Conservation (phyloP, 352 stramenopile genomes). For the Pythium sp. region DNA sequence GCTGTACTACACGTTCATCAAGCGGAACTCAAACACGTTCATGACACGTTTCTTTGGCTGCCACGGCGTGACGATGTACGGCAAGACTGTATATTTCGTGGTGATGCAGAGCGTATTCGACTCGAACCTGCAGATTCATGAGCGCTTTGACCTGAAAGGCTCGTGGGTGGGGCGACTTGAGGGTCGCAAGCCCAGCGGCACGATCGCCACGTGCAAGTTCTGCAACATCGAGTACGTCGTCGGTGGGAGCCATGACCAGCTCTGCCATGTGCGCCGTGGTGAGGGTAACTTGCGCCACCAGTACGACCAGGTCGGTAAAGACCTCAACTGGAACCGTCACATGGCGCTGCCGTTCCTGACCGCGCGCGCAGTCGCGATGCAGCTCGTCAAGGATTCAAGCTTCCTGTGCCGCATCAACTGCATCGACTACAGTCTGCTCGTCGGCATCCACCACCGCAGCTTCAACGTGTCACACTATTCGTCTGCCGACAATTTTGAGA, state of each 20-base stretch:
- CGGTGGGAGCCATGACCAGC: slow-evolving; percentile 64
- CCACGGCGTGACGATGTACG: slow-evolving; percentile 82
- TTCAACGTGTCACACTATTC: slow-evolving; percentile 78
- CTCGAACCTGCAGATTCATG: slow-evolving; percentile 74
- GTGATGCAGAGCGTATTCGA: slow-evolving; percentile 86
- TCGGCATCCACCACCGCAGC: slow-evolving; percentile 91
- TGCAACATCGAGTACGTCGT: slow-evolving; percentile 66
- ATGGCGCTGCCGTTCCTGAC: slow-evolving; percentile 62
- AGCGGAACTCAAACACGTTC: slow-evolving; percentile 67
- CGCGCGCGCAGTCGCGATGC: slow-evolving; percentile 52
- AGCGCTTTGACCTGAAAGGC: slow-evolving; percentile 82
- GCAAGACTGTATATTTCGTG: slow-evolving; percentile 83
- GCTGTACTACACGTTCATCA: slow-evolving; percentile 68
- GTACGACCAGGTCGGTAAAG: slow-evolving; percentile 81
- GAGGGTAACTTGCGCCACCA: slow-evolving; percentile 71
- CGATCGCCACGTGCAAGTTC: slow-evolving; percentile 68
- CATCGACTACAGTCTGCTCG: slow-evolving; percentile 95
- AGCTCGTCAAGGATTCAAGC: slow-evolving; percentile 84
- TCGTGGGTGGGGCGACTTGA: slow-evolving; percentile 82
- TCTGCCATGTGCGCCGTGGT: slow-evolving; percentile 54
- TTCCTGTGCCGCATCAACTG: slow-evolving; percentile 92
- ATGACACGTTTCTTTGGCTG: slow-evolving; percentile 81
- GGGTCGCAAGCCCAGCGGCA: slow-evolving; percentile 68
- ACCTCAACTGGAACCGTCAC: slow-evolving; percentile 84
- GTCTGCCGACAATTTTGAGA: slow-evolving; percentile 46